Evolutionary conservation across 306 rosid genomes (phyloP).

Genomic region (Nissolia schottii): DNA sequence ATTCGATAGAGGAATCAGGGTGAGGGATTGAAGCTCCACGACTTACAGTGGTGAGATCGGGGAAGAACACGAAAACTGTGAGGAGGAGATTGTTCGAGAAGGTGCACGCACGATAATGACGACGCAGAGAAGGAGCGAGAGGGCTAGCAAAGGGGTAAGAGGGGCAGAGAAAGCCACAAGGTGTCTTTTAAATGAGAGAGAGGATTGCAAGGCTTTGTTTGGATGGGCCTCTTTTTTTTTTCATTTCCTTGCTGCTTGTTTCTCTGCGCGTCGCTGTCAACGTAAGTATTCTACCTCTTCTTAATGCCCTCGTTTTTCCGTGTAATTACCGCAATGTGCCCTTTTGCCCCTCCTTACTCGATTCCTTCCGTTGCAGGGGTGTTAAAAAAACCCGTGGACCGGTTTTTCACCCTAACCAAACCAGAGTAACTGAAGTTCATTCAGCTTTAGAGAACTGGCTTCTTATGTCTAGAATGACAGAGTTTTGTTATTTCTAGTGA

Average conservation of each 20-base stretch:
- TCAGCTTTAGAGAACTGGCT: conserved; percentile 14
- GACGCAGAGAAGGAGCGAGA: conserved; percentile 18
- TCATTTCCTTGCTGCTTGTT: conserved; percentile 47
- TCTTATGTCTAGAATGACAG: too few species aligned
- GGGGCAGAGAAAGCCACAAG: conserved; percentile 44
- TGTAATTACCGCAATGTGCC: conserved; percentile 22
- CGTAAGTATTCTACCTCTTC: conserved; percentile 22
- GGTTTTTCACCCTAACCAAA: too few species aligned
- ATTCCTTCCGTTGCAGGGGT: background rate
- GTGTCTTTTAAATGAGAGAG: conserved; percentile 36
- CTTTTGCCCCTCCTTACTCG: background rate
- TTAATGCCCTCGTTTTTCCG: conserved; percentile 30
- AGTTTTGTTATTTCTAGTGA: too few species aligned
- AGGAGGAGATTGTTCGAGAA: conserved; percentile 66
- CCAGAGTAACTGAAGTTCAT: too few species aligned
- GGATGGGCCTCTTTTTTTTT: conserved; percentile 50
- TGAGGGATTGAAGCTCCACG: conserved; percentile 28
- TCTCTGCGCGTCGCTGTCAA: conserved; percentile 55
- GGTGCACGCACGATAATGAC: conserved; percentile 41
- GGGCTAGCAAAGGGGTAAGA: conserved; percentile 16
- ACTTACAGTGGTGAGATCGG: conserved; percentile 82
- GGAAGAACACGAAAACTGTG: conserved; percentile 49
- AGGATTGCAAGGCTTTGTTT: conserved; percentile 32
- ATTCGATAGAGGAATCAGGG: conserved; percentile 23
- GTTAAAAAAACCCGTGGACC: too few species aligned